A percentile compares a stretch with the other conserved stretches of the same genome.
These are phyloP conservation scores for Entrophospora sp. DNA, from an alignment of 192 early-diverging fungal genomes.

Conservation along the genomic window DNA sequence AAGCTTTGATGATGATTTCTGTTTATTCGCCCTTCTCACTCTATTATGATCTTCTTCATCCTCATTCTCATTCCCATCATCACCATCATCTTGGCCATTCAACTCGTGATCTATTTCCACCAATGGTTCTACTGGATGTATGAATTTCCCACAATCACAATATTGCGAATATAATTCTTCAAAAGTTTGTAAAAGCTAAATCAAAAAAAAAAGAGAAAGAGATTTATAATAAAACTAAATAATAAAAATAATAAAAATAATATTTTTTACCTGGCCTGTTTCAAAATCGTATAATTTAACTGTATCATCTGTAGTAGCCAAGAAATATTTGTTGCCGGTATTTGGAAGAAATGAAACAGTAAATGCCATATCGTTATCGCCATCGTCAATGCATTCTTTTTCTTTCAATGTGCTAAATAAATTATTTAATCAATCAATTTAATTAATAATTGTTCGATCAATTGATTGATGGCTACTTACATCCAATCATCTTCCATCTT, in stretches of 20 bases:
- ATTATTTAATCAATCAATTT: neutral
- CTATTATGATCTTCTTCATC: slow-evolving; percentile 24
- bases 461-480: slow-evolving; percentile 31
- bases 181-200: slow-evolving; percentile 51
- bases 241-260: no score
- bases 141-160: slow-evolving; percentile 91
- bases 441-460: neutral
- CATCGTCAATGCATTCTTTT: slow-evolving; percentile 64
- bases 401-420: slow-evolving; percentile 47
- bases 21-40: no score
- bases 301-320: slow-evolving; percentile 83
- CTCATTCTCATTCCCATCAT: slow-evolving; percentile 19
- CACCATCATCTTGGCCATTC: no score
- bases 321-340: slow-evolving; percentile 88
- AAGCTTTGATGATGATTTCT: slow-evolving; percentile 24
- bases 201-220: neutral
- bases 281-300: slow-evolving; percentile 91
- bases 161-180: slow-evolving; percentile 81
- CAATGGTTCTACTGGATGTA: slow-evolving; percentile 46
- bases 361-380: slow-evolving; percentile 92
- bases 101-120: no score
- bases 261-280: slow-evolving; percentile 51
- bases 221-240: neutral
- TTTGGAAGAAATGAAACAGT: slow-evolving; percentile 88
- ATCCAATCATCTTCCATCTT: slow-evolving; percentile 74